These are phyloP conservation scores for Colletotrichum shisoi DNA, from an alignment of 2,329 filamentous ascomycete genomes.

Conservation along the genomic window DNA sequence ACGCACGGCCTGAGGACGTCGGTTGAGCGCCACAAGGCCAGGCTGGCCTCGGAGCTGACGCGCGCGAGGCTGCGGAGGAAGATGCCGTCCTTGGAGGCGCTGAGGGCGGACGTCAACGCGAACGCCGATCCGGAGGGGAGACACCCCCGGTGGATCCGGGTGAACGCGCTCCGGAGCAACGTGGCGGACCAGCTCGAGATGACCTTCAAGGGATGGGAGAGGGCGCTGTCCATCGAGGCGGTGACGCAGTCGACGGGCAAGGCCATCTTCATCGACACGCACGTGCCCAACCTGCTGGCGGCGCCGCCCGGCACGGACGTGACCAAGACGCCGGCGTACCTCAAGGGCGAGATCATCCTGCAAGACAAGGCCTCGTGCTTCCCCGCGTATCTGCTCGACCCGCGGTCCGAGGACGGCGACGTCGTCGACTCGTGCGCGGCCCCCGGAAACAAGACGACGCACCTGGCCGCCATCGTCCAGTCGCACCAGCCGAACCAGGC, in stretches of 20 bases:
- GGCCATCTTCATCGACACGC: constrained; percentile 74
- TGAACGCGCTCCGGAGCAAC: constrained; percentile 80
- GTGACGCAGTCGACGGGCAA: constrained; percentile 61
- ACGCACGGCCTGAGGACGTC: constrained; percentile 79
- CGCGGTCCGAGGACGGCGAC: constrained; percentile 71
- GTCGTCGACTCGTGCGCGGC: constrained; percentile 93
- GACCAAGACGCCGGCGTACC: constrained; percentile 76
- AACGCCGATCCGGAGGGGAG: constrained; percentile 60
- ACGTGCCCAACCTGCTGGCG: constrained; percentile 85
- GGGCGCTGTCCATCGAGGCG: constrained; percentile 63
- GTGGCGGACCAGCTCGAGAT: constrained; percentile 75
- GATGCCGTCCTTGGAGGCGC: constrained; percentile 70
- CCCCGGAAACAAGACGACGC: constrained; percentile 97
- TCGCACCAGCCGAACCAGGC: constrained; percentile 52
- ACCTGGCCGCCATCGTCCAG: constrained; percentile 78
- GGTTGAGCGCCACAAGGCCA: constrained; percentile 81
- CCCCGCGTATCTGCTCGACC: constrained; percentile 85
- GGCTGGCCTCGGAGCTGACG: constrained; percentile 82
- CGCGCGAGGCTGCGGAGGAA: constrained; percentile 77
- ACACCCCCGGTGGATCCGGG: constrained; percentile 89
- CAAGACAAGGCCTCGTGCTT: constrained; percentile 99
- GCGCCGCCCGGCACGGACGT: constrained; percentile 76
- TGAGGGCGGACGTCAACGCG: constrained; percentile 67
- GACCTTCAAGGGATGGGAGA: constrained; percentile 73
- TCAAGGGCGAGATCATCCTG: constrained; percentile 79